Conservation (phyloP, 2,329 filamentous ascomycete species). For the Talaromyces sp. region DNA sequence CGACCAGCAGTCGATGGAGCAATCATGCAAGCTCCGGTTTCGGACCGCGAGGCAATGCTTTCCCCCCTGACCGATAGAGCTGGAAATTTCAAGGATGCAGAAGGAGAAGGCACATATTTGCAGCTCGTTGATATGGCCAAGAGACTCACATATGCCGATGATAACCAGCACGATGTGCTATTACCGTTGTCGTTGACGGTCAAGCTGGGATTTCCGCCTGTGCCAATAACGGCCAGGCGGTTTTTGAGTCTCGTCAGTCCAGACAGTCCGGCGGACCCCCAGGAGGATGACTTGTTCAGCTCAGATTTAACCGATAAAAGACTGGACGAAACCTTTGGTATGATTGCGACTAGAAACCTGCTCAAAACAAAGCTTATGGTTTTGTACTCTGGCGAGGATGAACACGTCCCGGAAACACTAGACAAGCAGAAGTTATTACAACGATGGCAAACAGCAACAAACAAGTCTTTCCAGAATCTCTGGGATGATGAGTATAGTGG, state of each 20-base stretch:
- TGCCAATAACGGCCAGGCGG: conserved; percentile 50
- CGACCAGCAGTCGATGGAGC: conserved; percentile 61
- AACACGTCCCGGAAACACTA: conserved; percentile 38
- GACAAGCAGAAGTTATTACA: conserved; percentile 39
- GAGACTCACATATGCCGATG: conserved; percentile 14
- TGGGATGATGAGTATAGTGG: conserved; percentile 47
- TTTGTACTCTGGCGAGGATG: conserved; percentile 42
- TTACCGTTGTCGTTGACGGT: conserved; percentile 29
- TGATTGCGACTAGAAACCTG: conserved; percentile 30
- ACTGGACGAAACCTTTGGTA: conserved; percentile 60
- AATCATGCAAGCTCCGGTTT: conserved; percentile 74
- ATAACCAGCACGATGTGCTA: conserved; percentile 19
- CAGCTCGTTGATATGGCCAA: conserved; percentile 30
- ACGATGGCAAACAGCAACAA: conserved; percentile 38
- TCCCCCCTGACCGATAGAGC: conserved; percentile 18
- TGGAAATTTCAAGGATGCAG: conserved; percentile 9
- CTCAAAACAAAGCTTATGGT: conserved; percentile 36
- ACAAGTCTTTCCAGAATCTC: conserved; percentile 29
- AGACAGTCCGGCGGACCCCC: conserved; percentile 49
- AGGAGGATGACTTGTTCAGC: conserved; percentile 86
- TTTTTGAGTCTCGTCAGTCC: conserved; percentile 53
- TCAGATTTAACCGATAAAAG: conserved; percentile 60
- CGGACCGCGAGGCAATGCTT: conserved; percentile 63
- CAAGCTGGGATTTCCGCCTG: conserved; percentile 25
- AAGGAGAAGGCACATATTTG: conserved; percentile 20